Evolutionary conservation across 2,329 filamentous ascomycete species (phyloP), one percentile per base, ranked within the genome.

Genomic region (Herpomyces periplanetae): DNA sequence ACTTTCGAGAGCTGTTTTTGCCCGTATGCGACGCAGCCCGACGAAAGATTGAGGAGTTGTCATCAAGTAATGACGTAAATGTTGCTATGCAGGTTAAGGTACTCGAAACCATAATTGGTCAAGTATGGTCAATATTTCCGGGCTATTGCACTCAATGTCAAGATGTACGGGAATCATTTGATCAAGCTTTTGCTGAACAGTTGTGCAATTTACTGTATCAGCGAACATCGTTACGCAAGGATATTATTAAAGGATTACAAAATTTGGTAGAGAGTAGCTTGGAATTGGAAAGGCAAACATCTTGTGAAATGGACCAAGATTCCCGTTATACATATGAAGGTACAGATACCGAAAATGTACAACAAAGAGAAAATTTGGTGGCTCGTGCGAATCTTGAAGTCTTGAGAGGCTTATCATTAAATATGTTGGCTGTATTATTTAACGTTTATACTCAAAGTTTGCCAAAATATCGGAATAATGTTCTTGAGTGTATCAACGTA

Each of bases 41-140:
- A 36, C 68, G 91, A 35, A 58, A 54, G 27, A 65, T 91, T 3
- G 44, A 87, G 17, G 62, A 85, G 25, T n/a, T n/a, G n/a, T n/a
- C n/a, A n/a, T n/a, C n/a, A n/a, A 64, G 84, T 30, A 66, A 64
- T 7, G 44, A 53, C 10, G 57, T 55, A 7, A 65, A 75, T 33
- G 88, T 87, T 47, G 80, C 69, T 0, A 73, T 87, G 51, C 71
- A 91, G 36, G 53, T 80, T 33, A 96, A 96, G 46, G 84, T 96
- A 23, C 96, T 80, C 34, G 75, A 96, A 41, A 91, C 80, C 0
- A 46, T 96, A 3, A 68, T 96, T 5, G 64, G 84, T 28, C 80
- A 96, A 34, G 73, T 75, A 16, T 96, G 80, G 80, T 69, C 68
- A 1, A 61, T 65, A 19, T 49, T 96, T 8, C 75, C 80, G 0